Evolutionary conservation across 495 filamentous ascomycete genomes (phyloP).

Genomic region (Xylaria venustula): DNA sequence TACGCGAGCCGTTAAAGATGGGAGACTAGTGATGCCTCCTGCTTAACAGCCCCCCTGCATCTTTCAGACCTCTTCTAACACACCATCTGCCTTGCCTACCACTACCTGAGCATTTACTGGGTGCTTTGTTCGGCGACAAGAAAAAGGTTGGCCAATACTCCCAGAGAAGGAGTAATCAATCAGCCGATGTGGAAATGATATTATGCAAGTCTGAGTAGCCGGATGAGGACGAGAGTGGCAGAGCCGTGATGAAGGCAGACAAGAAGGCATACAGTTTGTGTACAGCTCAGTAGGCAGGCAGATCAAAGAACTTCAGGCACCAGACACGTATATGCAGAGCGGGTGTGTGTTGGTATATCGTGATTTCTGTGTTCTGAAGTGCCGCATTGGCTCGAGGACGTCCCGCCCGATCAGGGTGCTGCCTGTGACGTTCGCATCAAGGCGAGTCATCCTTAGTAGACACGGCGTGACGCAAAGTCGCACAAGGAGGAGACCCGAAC

Average conservation of each 20-base stretch:
- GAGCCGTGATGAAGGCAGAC: not conserved
- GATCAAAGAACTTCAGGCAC: conserved; percentile 1
- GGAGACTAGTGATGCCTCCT: not conserved
- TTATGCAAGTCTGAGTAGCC: not conserved
- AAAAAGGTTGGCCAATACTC: too few relatives aligned
- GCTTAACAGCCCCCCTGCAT: not conserved
- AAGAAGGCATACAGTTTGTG: conserved; percentile 8
- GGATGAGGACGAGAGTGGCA: not conserved
- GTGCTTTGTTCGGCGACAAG: too few relatives aligned
- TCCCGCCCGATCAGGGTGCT: conserved; percentile 8
- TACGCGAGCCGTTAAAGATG: conserved; percentile 1
- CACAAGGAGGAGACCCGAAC: not conserved
- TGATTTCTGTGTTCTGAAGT: not conserved
- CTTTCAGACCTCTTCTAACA: not conserved
- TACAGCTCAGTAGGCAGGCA: not conserved
- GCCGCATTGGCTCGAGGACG: not conserved
- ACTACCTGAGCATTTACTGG: too few relatives aligned
- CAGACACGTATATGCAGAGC: not conserved
- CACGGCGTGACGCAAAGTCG: not conserved
- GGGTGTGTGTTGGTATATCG: not conserved
- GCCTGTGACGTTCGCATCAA: not conserved
- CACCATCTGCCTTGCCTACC: not conserved
- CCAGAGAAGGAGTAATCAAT: too few relatives aligned
- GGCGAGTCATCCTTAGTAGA: conserved; percentile 4
- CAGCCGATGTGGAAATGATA: not conserved